Conservation (phyloP, 768 basidiomycete species). For the Lanmaoa rubissima region DNA sequence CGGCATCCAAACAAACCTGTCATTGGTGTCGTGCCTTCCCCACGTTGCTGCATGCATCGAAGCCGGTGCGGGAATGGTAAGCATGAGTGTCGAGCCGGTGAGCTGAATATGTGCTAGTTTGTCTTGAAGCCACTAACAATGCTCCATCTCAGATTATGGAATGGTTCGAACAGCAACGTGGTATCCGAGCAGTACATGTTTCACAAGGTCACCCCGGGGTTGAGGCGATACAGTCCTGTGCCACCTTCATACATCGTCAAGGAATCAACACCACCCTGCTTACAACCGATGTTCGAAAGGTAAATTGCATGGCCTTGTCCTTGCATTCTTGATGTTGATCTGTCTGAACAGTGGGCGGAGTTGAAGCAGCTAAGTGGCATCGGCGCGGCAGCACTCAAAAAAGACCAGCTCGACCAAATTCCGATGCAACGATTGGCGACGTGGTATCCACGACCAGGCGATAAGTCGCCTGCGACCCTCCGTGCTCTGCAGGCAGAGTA, state of each 20-base stretch:
- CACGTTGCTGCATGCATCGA: conserved; percentile 59
- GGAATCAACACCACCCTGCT: conserved; percentile 41
- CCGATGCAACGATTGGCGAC: conserved; percentile 31
- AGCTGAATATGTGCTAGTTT: conserved; percentile 18
- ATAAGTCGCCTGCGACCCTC: conserved; percentile 28
- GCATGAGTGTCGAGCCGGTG: conserved; percentile 50
- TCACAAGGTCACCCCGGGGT: conserved; percentile 41
- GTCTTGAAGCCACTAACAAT: conserved; percentile 1
- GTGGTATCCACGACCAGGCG: conserved; percentile 28
- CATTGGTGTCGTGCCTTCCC: conserved; percentile 48
- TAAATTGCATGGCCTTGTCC: conserved; percentile 14
- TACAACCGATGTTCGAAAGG: conserved; percentile 43
- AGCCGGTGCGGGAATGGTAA: conserved; percentile 46
- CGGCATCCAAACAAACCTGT: conserved; percentile 50
- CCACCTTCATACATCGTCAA: conserved; percentile 42
- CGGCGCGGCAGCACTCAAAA: conserved; percentile 43
- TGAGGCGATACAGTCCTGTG: conserved; percentile 44
- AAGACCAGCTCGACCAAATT: conserved; percentile 38
- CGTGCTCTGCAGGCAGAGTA: conserved; percentile 40
- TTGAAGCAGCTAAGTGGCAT: conserved; percentile 41
- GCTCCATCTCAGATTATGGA: conserved; percentile 36
- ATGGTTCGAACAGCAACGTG: conserved; percentile 39
- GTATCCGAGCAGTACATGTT: background rate
- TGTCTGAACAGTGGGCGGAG: conserved; percentile 37
- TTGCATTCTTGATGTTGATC: background rate